These are phyloP conservation scores for Epichloe hybrida DNA, from an alignment of 2,329 filamentous ascomycete species.

Conservation along the genomic window DNA sequence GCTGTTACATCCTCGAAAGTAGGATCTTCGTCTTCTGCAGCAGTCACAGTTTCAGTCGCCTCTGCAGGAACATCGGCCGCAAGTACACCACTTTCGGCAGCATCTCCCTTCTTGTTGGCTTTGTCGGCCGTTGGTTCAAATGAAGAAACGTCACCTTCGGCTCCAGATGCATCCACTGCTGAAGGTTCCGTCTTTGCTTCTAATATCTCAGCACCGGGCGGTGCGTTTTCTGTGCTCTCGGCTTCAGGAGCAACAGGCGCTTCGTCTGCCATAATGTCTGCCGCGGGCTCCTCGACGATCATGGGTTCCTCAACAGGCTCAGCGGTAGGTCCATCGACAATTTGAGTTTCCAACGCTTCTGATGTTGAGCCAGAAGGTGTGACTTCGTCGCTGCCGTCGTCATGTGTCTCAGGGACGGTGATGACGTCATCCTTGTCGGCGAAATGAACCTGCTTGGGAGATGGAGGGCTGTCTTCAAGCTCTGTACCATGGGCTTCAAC, in stretches of 20 bases:
- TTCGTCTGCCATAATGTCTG: neutral
- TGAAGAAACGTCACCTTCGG: neutral
- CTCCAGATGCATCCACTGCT: neutral
- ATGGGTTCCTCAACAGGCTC: neutral
- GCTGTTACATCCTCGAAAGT: slow-evolving; percentile 5
- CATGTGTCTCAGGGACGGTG: neutral
- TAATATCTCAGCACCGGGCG: no score
- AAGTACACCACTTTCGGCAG: neutral
- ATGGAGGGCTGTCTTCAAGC: neutral
- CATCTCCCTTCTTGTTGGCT: neutral
- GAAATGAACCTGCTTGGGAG: slow-evolving; percentile 6
- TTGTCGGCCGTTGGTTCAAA: neutral
- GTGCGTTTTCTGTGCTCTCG: neutral
- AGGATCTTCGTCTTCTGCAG: neutral
- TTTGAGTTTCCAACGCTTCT: neutral
- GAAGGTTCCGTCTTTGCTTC: neutral
- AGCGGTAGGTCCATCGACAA: neutral
- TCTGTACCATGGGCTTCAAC: neutral
- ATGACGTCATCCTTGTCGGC: slow-evolving; percentile 5
- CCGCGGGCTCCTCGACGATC: neutral
- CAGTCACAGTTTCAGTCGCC: neutral
- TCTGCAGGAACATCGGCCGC: neutral
- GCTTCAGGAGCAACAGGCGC: neutral
- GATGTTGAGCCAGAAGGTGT: neutral
- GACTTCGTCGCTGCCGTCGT: neutral